Percentiles rank a stretch among this genome's conserved stretches.
These are phyloP conservation scores for Myxozyma kluyveri DNA, from an alignment of 805 yeast species.

Conservation along the genomic window DNA sequence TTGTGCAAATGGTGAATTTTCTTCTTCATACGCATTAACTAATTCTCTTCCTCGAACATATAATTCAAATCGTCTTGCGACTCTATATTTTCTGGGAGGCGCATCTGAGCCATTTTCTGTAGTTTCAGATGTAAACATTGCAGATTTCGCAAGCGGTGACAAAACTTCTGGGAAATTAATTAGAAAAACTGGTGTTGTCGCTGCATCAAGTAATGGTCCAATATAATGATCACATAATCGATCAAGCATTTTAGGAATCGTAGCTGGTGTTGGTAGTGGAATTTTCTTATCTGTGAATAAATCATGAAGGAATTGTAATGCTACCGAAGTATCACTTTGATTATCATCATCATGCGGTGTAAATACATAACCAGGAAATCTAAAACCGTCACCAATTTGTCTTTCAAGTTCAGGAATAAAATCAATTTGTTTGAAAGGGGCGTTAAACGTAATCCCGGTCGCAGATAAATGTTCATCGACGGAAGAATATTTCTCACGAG, in stretches of 20 bases:
- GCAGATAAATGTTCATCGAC: background rate
- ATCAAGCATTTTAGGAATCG: slow-evolving; percentile 61
- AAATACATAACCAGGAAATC: slow-evolving; percentile 44
- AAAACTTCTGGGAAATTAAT: slow-evolving; percentile 77
- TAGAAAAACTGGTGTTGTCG: slow-evolving; percentile 62
- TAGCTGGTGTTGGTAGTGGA: slow-evolving; percentile 35
- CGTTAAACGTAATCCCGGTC: slow-evolving; percentile 2
- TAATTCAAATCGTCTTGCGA: slow-evolving; percentile 77
- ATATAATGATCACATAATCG: slow-evolving; percentile 57
- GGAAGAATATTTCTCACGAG: slow-evolving; percentile 1
- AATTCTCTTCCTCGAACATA: slow-evolving; percentile 78
- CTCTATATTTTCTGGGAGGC: slow-evolving; percentile 38
- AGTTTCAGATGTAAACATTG: slow-evolving; percentile 31
- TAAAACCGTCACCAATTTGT: slow-evolving; percentile 46
- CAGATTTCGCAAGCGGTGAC: slow-evolving; percentile 85
- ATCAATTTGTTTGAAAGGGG: slow-evolving; percentile 50
- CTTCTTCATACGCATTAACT: slow-evolving; percentile 94
- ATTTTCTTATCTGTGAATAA: slow-evolving; percentile 45
- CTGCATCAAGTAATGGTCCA: slow-evolving; percentile 55
- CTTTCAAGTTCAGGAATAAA: slow-evolving; percentile 63
- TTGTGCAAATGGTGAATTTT: slow-evolving; percentile 80
- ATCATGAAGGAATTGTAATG: slow-evolving; percentile 39
- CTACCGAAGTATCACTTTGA: slow-evolving; percentile 27
- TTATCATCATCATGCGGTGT: slow-evolving; percentile 35
- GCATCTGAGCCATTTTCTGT: too few species aligned